Percentiles rank a stretch among this genome's conserved stretches.
phyloP scores from a whole-genome alignment of 2,329 filamentous ascomycete genomes.

The Aspergillus ruber region DNA sequence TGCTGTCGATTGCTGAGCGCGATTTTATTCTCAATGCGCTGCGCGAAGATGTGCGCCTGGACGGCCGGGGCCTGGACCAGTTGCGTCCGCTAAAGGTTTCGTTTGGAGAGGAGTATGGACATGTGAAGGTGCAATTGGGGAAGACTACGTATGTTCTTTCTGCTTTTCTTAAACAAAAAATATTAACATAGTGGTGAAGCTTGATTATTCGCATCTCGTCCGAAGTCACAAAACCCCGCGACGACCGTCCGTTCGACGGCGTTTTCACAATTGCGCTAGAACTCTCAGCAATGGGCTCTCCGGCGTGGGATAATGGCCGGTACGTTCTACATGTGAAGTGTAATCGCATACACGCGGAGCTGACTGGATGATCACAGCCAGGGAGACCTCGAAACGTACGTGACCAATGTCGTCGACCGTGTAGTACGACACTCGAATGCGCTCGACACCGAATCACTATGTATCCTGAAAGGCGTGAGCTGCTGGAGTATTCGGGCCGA shows the following conservation, averaged over 20 bases:
- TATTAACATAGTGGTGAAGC: conserved; percentile 39
- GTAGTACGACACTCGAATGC: conserved; percentile 87
- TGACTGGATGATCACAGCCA: conserved; percentile 44
- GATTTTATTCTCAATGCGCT: conserved; percentile 80
- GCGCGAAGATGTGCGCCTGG: conserved; percentile 70
- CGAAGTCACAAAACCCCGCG: conserved; percentile 76
- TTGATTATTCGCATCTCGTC: conserved; percentile 79
- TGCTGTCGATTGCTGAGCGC: conserved; percentile 83
- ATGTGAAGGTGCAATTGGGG: conserved; percentile 78
- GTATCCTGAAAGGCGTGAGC: conserved; percentile 82
- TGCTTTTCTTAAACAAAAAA: background rate
- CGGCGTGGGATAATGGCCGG: conserved; percentile 79
- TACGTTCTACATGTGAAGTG: conserved; percentile 29
- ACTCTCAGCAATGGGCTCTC: conserved; percentile 84
- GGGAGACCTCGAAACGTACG: conserved; percentile 75
- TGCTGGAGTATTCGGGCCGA: conserved; percentile 90
- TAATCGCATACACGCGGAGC: conserved; percentile 2
- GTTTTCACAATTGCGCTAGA: conserved; percentile 90
- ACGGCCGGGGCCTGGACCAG: conserved; percentile 74
- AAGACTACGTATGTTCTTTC: conserved; percentile 68
- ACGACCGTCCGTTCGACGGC: conserved; percentile 90
- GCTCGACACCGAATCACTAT: conserved; percentile 91
- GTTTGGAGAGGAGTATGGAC: conserved; percentile 87
- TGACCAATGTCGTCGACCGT: conserved; percentile 87
- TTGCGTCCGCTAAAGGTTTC: conserved; percentile 70